These are phyloP conservation scores for Rhizophagus clarus DNA, from an alignment of 192 early-diverging fungal species.

Conservation along the genomic window DNA sequence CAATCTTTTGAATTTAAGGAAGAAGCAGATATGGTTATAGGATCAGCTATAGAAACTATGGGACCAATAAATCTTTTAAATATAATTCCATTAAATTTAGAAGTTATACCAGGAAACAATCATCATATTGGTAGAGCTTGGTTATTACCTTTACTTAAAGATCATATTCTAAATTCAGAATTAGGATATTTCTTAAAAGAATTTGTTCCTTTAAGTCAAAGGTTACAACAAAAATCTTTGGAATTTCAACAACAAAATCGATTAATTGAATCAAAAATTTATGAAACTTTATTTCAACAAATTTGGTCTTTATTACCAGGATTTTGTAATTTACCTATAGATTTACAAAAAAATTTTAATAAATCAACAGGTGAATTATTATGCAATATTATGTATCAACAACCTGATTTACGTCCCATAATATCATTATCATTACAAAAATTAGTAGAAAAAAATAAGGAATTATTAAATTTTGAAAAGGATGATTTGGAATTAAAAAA, in stretches of 20 bases:
- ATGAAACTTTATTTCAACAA: slow-evolving; percentile 85
- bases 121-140: slow-evolving; percentile 79
- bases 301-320: slow-evolving; percentile 86
- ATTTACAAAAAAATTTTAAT: slow-evolving; percentile 65
- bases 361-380: slow-evolving; percentile 71
- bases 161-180: slow-evolving; percentile 69
- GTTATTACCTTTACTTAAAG: slow-evolving; percentile 83
- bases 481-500: slow-evolving; percentile 48
- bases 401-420: slow-evolving; percentile 74
- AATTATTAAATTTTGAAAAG: slow-evolving; percentile 43
- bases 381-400: slow-evolving; percentile 72
- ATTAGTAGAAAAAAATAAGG: slow-evolving; percentile 58
- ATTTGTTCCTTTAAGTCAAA: slow-evolving; percentile 81
- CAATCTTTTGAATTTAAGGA: slow-evolving; percentile 82
- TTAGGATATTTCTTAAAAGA: slow-evolving; percentile 70
- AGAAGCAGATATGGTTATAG: slow-evolving; percentile 81
- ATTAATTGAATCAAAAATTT: slow-evolving; percentile 83
- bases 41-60: slow-evolving; percentile 75
- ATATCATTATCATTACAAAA: slow-evolving; percentile 75
- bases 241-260: slow-evolving; percentile 58
- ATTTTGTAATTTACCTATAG: slow-evolving; percentile 83
- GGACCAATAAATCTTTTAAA: slow-evolving; percentile 78
- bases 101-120: slow-evolving; percentile 53
- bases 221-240: slow-evolving; percentile 65
- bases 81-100: slow-evolving; percentile 85